Evolutionary conservation across 2,329 filamentous ascomycete genomes (phyloP).

Genomic region (Fusarium longipes): DNA sequence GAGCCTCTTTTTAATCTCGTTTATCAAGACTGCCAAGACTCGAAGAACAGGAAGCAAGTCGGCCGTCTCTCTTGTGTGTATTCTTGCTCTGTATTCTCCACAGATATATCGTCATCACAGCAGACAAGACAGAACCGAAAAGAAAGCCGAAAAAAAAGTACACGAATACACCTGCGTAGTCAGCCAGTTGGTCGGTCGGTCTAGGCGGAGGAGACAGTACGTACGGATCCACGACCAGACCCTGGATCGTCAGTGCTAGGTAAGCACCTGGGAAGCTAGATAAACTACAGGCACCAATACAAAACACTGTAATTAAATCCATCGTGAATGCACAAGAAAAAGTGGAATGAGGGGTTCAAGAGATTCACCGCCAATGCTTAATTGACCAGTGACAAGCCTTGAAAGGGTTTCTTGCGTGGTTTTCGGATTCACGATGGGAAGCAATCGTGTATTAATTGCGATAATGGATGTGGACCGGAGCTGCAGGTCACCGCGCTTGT

Average conservation of each 20-base stretch:
- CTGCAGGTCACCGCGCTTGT: not conserved
- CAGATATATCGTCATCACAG: slow-evolving; percentile 29
- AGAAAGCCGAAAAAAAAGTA: slow-evolving; percentile 3
- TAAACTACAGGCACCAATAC: not conserved
- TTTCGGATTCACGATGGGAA: slow-evolving; percentile 15
- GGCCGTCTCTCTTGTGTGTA: slow-evolving; percentile 1
- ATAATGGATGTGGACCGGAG: not conserved
- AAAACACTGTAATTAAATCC: not conserved
- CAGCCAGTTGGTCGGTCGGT: not conserved
- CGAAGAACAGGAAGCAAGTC: slow-evolving; percentile 12
- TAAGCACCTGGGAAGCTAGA: too few species aligned
- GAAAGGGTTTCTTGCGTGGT: not conserved
- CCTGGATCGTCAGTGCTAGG: slow-evolving; percentile 31
- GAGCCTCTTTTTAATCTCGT: slow-evolving; percentile 24
- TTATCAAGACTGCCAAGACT: slow-evolving; percentile 29
- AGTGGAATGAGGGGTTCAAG: slow-evolving; percentile 32
- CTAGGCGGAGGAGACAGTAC: not conserved
- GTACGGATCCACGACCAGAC: slow-evolving; percentile 31
- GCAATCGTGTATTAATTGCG: not conserved
- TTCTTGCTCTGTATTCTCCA: slow-evolving; percentile 11
- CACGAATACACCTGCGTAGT: slow-evolving; percentile 6
- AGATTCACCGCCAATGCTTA: slow-evolving; percentile 29
- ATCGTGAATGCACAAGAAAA: slow-evolving; percentile 17
- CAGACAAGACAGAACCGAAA: too few species aligned
- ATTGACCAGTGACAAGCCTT: slow-evolving; percentile 14